Evolutionary conservation across 768 basidiomycete species (phyloP).

Genomic region (Rhodotorula graminis): DNA sequence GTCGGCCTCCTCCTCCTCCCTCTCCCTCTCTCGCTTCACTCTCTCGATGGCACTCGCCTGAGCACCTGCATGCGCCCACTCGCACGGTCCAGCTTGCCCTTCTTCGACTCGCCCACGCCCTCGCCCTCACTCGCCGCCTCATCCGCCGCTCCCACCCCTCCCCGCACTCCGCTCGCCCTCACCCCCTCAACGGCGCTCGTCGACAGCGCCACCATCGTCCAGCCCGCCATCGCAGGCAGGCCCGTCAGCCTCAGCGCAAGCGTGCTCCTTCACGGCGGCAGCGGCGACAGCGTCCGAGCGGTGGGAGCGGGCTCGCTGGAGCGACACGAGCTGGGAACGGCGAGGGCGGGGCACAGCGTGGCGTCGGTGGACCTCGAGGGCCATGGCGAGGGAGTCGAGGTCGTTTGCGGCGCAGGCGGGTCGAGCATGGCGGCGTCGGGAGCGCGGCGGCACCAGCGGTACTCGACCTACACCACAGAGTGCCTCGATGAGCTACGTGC

Average conservation of each 20-base stretch:
- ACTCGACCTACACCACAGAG: background rate
- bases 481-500: background rate
- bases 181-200: accelerated
- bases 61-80: background rate
- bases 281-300: background rate
- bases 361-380: background rate
- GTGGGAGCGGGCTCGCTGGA: background rate
- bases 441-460: background rate
- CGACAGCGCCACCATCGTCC: background rate
- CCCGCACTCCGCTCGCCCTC: background rate
- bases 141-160: background rate
- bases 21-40: background rate
- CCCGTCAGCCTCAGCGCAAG: background rate
- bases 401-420: too few species aligned
- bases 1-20: background rate
- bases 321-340: background rate
- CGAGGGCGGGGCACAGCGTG: too few species aligned
- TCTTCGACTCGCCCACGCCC: background rate
- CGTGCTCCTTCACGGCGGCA: background rate
- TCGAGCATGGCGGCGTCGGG: too few species aligned
- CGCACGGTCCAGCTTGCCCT: background rate
- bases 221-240: background rate
- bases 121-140: background rate
- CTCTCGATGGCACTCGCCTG: background rate
- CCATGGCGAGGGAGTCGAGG: too few species aligned